Evolutionary conservation across 2,329 filamentous ascomycete genomes (phyloP).

Genomic region (Aspergillus spinulosporus): DNA sequence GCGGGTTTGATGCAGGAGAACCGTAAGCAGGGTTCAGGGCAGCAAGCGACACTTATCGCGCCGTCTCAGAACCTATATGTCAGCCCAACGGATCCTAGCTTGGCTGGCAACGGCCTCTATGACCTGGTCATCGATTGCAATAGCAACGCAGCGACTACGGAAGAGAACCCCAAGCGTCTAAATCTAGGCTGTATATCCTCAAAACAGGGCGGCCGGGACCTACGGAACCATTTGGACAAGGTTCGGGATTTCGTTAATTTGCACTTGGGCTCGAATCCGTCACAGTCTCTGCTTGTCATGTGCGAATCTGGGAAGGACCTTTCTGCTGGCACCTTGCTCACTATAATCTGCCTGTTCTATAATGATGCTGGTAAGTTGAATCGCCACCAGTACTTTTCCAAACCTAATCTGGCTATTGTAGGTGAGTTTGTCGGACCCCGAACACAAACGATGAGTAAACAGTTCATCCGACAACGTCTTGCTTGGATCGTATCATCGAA

Average conservation of each 20-base stretch:
- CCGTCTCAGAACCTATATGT: constrained; percentile 42
- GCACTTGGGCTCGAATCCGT: constrained; percentile 32
- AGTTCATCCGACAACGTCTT: constrained; percentile 71
- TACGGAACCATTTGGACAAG: constrained; percentile 68
- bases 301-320: constrained; percentile 80
- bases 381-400: neutral
- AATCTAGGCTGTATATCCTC: constrained; percentile 67
- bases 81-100: constrained; percentile 26
- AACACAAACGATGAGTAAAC: constrained; percentile 62
- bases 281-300: constrained; percentile 56
- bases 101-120: constrained; percentile 46
- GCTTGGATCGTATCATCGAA: constrained; percentile 79
- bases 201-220: constrained; percentile 78
- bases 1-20: constrained; percentile 41
- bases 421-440: constrained; percentile 34
- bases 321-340: constrained; percentile 74
- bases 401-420: constrained; percentile 19
- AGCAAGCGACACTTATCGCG: constrained; percentile 35
- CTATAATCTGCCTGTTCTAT: constrained; percentile 72
- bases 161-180: constrained; percentile 43
- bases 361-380: constrained; percentile 58
- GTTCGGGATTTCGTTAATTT: constrained; percentile 59
- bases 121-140: constrained; percentile 46
- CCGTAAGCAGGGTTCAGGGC: constrained; percentile 20
- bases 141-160: constrained; percentile 33